These are phyloP conservation scores for Juglanconis sp. DNA, from an alignment of 2,329 filamentous ascomycete genomes.

Conservation along the genomic window DNA sequence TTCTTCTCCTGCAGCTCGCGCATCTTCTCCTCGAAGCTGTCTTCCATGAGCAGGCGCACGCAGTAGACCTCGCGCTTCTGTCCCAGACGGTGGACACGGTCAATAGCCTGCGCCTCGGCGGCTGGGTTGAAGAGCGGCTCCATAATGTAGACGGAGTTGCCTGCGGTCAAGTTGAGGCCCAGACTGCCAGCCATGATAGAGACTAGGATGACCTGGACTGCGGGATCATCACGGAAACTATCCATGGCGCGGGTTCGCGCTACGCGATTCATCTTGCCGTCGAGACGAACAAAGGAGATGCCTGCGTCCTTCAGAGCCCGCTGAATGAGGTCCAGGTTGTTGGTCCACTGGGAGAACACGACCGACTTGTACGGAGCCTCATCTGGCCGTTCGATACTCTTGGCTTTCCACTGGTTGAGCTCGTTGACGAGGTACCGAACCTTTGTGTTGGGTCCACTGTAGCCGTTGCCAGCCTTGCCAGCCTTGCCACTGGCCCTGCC, in stretches of 20 bases:
- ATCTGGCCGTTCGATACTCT: conserved; percentile 57
- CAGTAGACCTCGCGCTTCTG: conserved; percentile 88
- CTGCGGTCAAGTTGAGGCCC: conserved; percentile 84
- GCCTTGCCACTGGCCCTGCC: conserved; percentile 56
- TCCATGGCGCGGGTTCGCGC: conserved; percentile 75
- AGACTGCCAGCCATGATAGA: conserved; percentile 91
- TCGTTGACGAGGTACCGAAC: conserved; percentile 78
- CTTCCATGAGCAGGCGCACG: conserved; percentile 82
- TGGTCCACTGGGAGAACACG: conserved; percentile 94
- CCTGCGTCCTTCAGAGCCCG: conserved; percentile 67
- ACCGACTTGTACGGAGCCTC: conserved; percentile 86
- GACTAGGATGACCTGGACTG: conserved; percentile 77
- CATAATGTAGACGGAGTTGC: conserved; percentile 91
- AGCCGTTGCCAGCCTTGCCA: conserved; percentile 58
- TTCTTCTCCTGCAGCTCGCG: conserved; percentile 87
- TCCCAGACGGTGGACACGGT: conserved; percentile 86
- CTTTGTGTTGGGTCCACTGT: conserved; percentile 87
- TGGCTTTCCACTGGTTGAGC: conserved; percentile 61
- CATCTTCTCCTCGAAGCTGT: conserved; percentile 94
- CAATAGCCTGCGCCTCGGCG: conserved; percentile 88
- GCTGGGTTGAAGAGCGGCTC: conserved; percentile 97
- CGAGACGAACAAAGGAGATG: conserved; percentile 76
- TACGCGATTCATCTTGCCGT: conserved; percentile 79
- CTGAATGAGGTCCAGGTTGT: conserved; percentile 88
- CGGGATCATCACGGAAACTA: conserved; percentile 68